Evolutionary conservation across 2,329 filamentous ascomycete species (phyloP).

Genomic region (Nemania diffusa): DNA sequence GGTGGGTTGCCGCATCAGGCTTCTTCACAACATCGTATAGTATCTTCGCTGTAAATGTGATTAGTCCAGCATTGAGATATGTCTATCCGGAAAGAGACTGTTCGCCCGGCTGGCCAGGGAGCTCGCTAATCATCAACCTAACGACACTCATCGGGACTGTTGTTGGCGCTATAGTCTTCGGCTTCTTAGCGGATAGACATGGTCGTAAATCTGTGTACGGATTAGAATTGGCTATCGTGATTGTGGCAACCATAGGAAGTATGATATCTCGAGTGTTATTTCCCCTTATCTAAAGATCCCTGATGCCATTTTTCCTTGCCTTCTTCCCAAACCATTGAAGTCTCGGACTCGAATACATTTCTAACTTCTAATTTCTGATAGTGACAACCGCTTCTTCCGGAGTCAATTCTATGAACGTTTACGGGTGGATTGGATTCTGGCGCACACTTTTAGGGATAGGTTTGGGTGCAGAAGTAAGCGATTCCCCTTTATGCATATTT

Average conservation of each 20-base stretch:
- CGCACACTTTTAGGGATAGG: constrained; percentile 45
- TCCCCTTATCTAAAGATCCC: background rate
- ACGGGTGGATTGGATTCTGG: constrained; percentile 50
- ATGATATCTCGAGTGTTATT: background rate
- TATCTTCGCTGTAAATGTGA: constrained; percentile 48
- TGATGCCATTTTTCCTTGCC: background rate
- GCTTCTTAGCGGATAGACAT: constrained; percentile 64
- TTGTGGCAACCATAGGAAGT: constrained; percentile 64
- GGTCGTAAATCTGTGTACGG: constrained; percentile 66
- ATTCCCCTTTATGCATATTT: background rate
- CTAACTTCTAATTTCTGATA: background rate
- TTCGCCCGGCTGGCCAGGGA: constrained; percentile 3
- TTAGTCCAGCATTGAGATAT: constrained; percentile 38
- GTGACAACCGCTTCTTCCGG: constrained; percentile 39
- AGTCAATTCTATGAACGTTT: constrained; percentile 40
- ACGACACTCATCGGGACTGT: constrained; percentile 64
- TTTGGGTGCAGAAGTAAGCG: constrained; percentile 39
- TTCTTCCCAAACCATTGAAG: background rate
- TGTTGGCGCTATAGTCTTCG: constrained; percentile 63
- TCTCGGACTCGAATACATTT: background rate
- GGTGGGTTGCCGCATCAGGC: constrained; percentile 42
- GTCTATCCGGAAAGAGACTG: constrained; percentile 37
- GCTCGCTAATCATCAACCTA: constrained; percentile 52
- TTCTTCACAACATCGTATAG: constrained; percentile 53
- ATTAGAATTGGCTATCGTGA: constrained; percentile 66